Conservation (phyloP, 177 flowering plant species). For the Vitis hybrid region DNA sequence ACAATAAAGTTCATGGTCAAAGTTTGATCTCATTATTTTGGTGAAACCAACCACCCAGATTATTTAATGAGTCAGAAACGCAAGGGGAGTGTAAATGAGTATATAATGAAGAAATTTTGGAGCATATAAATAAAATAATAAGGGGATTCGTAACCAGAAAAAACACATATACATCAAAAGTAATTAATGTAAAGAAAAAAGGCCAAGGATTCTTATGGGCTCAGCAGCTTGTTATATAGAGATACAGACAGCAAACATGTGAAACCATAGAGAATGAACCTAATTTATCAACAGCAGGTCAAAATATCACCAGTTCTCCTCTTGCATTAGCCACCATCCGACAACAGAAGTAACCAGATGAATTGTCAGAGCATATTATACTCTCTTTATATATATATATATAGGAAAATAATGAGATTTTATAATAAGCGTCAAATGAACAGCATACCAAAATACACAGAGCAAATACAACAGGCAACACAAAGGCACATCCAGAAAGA, state of each 20-base stretch:
- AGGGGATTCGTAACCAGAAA: too few species aligned
- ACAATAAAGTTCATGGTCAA: not conserved
- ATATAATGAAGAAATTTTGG: not conserved
- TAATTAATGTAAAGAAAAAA: not conserved
- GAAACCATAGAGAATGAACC: not conserved
- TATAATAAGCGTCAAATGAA: too few species aligned
- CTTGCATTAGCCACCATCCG: conserved; percentile 1
- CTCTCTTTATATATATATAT: too few species aligned
- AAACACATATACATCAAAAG: not conserved
- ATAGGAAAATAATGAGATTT: too few species aligned
- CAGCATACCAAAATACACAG: too few species aligned
- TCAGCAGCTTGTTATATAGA: not conserved
- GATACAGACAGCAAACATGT: not conserved
- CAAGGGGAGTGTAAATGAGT: not conserved
- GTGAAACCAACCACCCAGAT: not conserved
- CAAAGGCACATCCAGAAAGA: too few species aligned
- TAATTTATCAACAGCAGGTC: not conserved
- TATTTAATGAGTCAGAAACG: not conserved
- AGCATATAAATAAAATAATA: not conserved
- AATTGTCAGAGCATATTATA: not conserved
- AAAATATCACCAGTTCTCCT: not conserved
- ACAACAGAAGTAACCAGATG: not conserved
- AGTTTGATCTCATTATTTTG: not conserved
- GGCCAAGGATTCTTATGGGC: not conserved
- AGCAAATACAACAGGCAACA: accelerated